phyloP scores from a whole-genome alignment of 2,329 filamentous ascomycete species.

The Monilinia vaccinii-corymbosi region DNA sequence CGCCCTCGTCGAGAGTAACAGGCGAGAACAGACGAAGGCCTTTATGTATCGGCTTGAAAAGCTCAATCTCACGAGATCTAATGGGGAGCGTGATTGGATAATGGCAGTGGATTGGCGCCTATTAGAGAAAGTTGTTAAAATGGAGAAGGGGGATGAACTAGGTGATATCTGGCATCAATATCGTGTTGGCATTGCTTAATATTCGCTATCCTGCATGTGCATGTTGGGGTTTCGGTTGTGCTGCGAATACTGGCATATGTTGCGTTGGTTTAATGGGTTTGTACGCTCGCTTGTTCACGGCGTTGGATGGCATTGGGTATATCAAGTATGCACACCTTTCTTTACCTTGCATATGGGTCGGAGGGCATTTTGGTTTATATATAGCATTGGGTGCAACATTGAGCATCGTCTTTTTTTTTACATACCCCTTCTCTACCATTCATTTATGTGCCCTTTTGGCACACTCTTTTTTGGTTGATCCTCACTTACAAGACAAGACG shows the following conservation, averaged over 20 bases:
- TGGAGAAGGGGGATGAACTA: constrained; percentile 32
- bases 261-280: background rate
- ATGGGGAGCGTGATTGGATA: constrained; percentile 27
- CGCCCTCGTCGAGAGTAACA: constrained; percentile 30
- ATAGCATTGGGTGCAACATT: background rate
- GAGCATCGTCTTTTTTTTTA: too few species aligned
- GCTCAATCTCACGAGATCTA: constrained; percentile 17
- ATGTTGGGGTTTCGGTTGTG: too few species aligned
- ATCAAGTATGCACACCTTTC: background rate
- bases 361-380: background rate
- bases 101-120: constrained; percentile 34
- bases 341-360: background rate
- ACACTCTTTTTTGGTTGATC: too few species aligned
- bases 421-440: too few species aligned
- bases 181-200: constrained; percentile 13
- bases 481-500: too few species aligned
- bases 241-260: background rate
- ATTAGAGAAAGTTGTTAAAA: constrained; percentile 33
- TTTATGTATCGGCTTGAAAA: constrained; percentile 28
- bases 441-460: too few species aligned
- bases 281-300: background rate
- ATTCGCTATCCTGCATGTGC: background rate
- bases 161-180: constrained; percentile 16
- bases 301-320: background rate
- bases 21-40: constrained; percentile 22